Evolutionary conservation across 139 green algal genomes (phyloP), one percentile per base, ranked within the genome.

Genomic region (Chlamydomonas sp.): DNA sequence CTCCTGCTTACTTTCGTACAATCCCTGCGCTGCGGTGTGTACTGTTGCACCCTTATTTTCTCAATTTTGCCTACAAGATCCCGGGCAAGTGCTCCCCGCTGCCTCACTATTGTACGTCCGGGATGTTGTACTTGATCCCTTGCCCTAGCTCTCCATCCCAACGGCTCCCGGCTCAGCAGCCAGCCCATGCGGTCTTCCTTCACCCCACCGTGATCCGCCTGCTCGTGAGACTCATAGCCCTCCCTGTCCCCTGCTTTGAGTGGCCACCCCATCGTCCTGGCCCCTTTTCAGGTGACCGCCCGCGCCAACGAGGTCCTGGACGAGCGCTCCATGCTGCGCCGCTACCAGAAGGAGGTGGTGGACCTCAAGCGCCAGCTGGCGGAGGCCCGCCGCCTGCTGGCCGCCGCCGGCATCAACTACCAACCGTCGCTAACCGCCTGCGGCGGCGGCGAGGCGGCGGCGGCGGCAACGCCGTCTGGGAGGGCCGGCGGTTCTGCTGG

Each of bases 271-370:
- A 12, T 63, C 5, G 16, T 49, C 3, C 59, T 9, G 7, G 59
- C 72, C 9, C 4, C 1, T 9, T 4, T 6, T 14, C 88, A 89
- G 68, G 86, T 93, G 16, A 78, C 84, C 15, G 89, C 89, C 5
- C 84, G 89, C 14, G 82, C 80, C 31, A 97, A 97, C 78, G 94
- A 97, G 91, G 92, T 95, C 60, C 83, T 97, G 89, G 97, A 99
- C 84, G 94, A 97, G 73, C 92, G 90, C 12, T 93, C 93, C 8
- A 90, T 99, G 31, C 95, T 99, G 66, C 91, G 93, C 61, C 94
- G 94, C 60, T 98, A 98, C 85, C 94, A 98, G 85, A 87, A 91
- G 75, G 96, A 99, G 92, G 94, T 98, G 57, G 88, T 84, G 60
- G 88, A 96, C 64, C 94, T 99, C 12, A 91, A 95, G 83, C 86